These are phyloP conservation scores for Aspergillus texensis DNA, from an alignment of 2,329 filamentous ascomycete species.

Conservation along the genomic window DNA sequence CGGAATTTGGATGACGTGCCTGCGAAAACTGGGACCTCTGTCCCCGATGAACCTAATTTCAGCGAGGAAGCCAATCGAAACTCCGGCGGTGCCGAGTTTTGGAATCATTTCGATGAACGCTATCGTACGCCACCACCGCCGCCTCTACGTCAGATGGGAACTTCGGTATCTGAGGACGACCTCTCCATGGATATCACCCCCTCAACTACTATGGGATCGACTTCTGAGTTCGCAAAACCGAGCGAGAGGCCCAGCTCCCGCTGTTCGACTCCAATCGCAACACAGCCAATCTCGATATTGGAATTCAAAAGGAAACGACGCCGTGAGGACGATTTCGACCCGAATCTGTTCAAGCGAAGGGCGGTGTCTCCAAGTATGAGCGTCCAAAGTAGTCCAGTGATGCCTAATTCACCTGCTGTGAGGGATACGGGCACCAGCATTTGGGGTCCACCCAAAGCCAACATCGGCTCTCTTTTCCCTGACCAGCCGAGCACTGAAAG, in stretches of 20 bases:
- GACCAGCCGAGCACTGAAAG: conserved; percentile 54
- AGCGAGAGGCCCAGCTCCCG: conserved; percentile 39
- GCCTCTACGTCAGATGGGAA: conserved; percentile 59
- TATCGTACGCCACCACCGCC: conserved; percentile 66
- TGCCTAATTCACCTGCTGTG: conserved; percentile 78
- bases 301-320: conserved; percentile 81
- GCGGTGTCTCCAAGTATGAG: conserved; percentile 92
- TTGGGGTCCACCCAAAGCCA: conserved; percentile 73
- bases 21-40: conserved; percentile 37
- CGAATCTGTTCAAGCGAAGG: conserved; percentile 82
- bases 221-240: conserved; percentile 34
- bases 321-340: conserved; percentile 88
- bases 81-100: conserved; percentile 72
- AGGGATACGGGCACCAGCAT: conserved; percentile 61
- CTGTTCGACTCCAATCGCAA: conserved; percentile 46
- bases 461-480: conserved; percentile 52
- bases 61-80: conserved; percentile 74
- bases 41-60: conserved; percentile 68
- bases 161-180: conserved; percentile 49
- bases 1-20: conserved; percentile 21
- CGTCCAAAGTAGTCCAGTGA: conserved; percentile 83
- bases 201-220: conserved; percentile 33
- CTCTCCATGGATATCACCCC: conserved; percentile 44
- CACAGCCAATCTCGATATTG: conserved; percentile 58
- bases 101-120: conserved; percentile 76